Base-by-base conservation (phyloP, 768 basidiomycete species). In the Kwoniella mangroviensis region DNA sequence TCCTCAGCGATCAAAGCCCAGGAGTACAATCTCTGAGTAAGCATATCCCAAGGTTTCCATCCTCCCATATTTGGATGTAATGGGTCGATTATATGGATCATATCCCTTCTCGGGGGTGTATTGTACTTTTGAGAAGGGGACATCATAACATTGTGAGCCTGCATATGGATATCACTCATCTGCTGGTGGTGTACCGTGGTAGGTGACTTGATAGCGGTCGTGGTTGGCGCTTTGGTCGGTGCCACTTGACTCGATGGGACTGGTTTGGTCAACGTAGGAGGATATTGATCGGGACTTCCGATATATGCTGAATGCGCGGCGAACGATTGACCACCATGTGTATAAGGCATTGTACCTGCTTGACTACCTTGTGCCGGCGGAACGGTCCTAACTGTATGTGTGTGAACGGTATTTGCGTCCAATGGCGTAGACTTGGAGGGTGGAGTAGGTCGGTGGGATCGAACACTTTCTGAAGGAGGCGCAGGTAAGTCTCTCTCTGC, bases 1-100 rank as follows among this genome's bases (percentile, higher is more conserved):
- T 82, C 78, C 52, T 75, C 75, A 77, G 80, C 80, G 9, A 83
- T 76, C 63, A 84, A 57, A 24, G 83, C 82, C 82, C 83, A 82
- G 17, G 73, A 68, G 61, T 81, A 82, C 42, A 84, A 57, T 19
- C 79, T 67, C 69, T 83, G 81, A 3, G 76, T 78, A 51, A 84
- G 72, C 12, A 76, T 69, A 59, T 84, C 82, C 82, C 82, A 83
- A 0, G 82, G 77, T 7, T 70, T 41, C 11, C 66, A 71, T 21
- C 68, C 65, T 21, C 59, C 28, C 43, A 56, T 54, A 13, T 56
- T 22, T 1, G 60, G 52, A 21, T 64, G 69, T 0, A 74, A 55
- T 1, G 73, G 74, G 60, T 79, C 75, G 12, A 56, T 61, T 26
- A 73, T 52, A 17, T 65, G 59, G 10, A 69, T 58, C 53, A 21